Evolutionary conservation across 2,329 filamentous ascomycete genomes (phyloP).

Genomic region (Corniculantispora saksenae): DNA sequence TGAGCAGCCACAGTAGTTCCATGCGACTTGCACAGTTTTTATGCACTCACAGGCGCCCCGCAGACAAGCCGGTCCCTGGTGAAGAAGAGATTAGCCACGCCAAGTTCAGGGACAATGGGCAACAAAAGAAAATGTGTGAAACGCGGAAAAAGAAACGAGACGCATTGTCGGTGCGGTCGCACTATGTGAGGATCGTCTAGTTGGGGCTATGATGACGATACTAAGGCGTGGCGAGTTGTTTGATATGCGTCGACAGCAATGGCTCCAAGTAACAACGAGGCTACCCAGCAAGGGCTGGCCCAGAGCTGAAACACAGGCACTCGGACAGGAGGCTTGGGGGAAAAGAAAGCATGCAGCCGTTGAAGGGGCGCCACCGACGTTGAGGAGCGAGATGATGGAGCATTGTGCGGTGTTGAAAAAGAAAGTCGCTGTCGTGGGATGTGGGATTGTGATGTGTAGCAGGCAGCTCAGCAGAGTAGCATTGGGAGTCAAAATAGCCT

Average conservation of each 20-base stretch:
- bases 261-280: not conserved
- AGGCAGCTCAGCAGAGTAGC: not conserved
- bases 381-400: too few species aligned
- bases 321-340: conserved; percentile 3
- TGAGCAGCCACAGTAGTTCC: conserved; percentile 5
- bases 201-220: not conserved
- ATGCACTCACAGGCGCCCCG: conserved; percentile 18
- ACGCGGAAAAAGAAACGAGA: not conserved
- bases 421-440: conserved; percentile 6
- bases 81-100: conserved; percentile 6
- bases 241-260: conserved; percentile 6
- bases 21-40: not conserved
- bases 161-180: not conserved
- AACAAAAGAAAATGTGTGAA: not conserved
- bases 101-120: conserved; percentile 2
- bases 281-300: not conserved
- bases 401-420: conserved; percentile 5
- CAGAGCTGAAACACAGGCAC: conserved; percentile 13
- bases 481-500: conserved; percentile 9
- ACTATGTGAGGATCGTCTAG: not conserved
- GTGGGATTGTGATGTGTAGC: not conserved
- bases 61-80: conserved; percentile 2
- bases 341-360: conserved; percentile 16
- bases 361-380: conserved; percentile 7
- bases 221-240: conserved; percentile 3